These are phyloP conservation scores for Candida gigantensis DNA, from an alignment of 1,139 yeast species.

Conservation along the genomic window DNA sequence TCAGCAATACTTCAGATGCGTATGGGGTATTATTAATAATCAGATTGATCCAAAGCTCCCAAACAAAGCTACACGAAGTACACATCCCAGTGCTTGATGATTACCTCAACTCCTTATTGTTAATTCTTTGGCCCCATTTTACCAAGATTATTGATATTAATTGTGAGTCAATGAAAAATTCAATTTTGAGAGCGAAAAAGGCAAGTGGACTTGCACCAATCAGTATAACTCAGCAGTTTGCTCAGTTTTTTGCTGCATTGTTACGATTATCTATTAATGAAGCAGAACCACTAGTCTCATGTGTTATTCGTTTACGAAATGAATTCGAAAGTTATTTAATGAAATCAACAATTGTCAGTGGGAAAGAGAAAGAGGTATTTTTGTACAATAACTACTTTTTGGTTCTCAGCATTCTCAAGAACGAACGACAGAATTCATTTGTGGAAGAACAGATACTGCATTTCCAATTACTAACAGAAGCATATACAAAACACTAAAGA, in stretches of 20 bases:
- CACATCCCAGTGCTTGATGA: slow-evolving; percentile 77
- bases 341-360: slow-evolving; percentile 50
- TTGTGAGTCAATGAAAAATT: slow-evolving; percentile 62
- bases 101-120: slow-evolving; percentile 66
- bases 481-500: slow-evolving; percentile 40
- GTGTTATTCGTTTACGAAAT: slow-evolving; percentile 67
- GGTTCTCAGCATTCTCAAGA: slow-evolving; percentile 48
- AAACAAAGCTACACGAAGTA: slow-evolving; percentile 60
- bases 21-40: slow-evolving; percentile 81
- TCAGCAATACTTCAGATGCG: slow-evolving; percentile 53
- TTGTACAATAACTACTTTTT: slow-evolving; percentile 74
- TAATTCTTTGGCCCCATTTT: slow-evolving; percentile 82
- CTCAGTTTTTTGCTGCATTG: slow-evolving; percentile 72
- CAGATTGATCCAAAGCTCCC: slow-evolving; percentile 65
- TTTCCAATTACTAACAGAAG: slow-evolving; percentile 61
- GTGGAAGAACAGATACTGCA: slow-evolving; percentile 62
- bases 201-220: slow-evolving; percentile 55
- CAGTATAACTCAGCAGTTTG: slow-evolving; percentile 72
- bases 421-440: slow-evolving; percentile 47
- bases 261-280: slow-evolving; percentile 52
- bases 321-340: slow-evolving; percentile 81
- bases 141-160: slow-evolving; percentile 75
- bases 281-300: slow-evolving; percentile 73
- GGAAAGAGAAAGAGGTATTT: slow-evolving; percentile 62
- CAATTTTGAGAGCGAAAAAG: slow-evolving; percentile 22